Evolutionary conservation across 148 eudicot species (phyloP), one percentile per base, ranked within the genome.

Genomic region (Bassia scoparia): DNA sequence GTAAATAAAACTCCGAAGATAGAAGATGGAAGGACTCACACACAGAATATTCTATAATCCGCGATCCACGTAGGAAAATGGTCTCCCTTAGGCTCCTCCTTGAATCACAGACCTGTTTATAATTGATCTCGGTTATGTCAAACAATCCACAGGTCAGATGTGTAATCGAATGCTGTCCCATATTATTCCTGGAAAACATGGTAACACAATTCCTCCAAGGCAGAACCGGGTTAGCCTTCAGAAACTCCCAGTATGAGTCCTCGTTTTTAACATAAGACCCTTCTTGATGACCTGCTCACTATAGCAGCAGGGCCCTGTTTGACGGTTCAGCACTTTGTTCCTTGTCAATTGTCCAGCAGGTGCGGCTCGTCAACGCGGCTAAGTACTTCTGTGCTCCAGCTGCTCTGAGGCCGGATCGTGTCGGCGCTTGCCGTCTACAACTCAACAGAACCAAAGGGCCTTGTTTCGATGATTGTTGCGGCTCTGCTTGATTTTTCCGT

Each of bases 141-240:
- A 74, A 55, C 3, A 67, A 55, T 71, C 77, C 67, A 65, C 55
- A 29, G 14, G 58, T 49, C 71, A 67, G n/a, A n/a, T n/a, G n/a
- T 67, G 44, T 44, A 43, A 24, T 74, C 77, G 10, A 55, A 41
- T 21, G 62, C 23, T 5, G 67, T 59, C 78, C 73, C 58, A n/a
- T n/a, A 46, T 68, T 29, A 58, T 23, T n/a, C 74, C 0, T 80
- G 80, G 14, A 34, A n/a, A 44, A 81, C 84, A 54, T 78, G 86
- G 78, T 3, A 84, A 78, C n/a, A 6, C 78, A 55, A 48, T 84
- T 81, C 59, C 80, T 75, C 84, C 84, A n/a, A 84, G 76, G 86
- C 18, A 82, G 82, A 12, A 73, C 79, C 38, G 0, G 77, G 64
- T 78, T 78, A 0, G 82, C 80, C 30, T 78, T 62, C 4, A 84